These are phyloP conservation scores for Penicillium sp. DNA, from an alignment of 2,329 filamentous ascomycete species.

Conservation along the genomic window DNA sequence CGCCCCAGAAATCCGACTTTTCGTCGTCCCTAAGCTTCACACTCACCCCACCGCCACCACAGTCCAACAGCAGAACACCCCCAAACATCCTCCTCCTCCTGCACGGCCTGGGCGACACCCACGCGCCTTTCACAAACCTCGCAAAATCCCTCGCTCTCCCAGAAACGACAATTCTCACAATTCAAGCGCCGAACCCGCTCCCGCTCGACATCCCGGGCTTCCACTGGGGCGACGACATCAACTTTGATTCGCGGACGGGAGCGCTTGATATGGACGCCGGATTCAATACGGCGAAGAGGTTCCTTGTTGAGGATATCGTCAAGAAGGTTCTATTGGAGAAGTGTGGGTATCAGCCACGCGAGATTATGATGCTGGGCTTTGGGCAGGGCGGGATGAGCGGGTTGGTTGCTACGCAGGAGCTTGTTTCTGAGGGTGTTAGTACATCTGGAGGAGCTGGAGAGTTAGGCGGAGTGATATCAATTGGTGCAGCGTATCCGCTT, in stretches of 20 bases:
- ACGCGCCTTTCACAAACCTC: slow-evolving; percentile 70
- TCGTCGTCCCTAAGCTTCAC: slow-evolving; percentile 48
- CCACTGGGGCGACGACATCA: slow-evolving; percentile 73
- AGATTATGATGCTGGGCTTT: slow-evolving; percentile 69
- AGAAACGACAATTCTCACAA: slow-evolving; percentile 74
- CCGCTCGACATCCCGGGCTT: slow-evolving; percentile 71
- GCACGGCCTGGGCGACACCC: slow-evolving; percentile 81
- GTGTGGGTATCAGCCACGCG: slow-evolving; percentile 64
- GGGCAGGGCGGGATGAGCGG: slow-evolving; percentile 70
- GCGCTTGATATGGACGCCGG: slow-evolving; percentile 67
- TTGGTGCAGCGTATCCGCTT: slow-evolving; percentile 48
- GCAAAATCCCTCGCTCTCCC: slow-evolving; percentile 73
- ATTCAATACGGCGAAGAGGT: slow-evolving; percentile 55
- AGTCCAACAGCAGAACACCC: slow-evolving; percentile 55
- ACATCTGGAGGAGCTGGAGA: slow-evolving; percentile 18
- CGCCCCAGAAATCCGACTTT: slow-evolving; percentile 53
- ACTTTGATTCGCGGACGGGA: slow-evolving; percentile 56
- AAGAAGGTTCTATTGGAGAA: slow-evolving; percentile 56
- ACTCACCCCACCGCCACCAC: slow-evolving; percentile 45
- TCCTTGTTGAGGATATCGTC: slow-evolving; percentile 60
- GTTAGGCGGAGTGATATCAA: slow-evolving; percentile 46
- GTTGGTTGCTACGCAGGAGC: slow-evolving; percentile 58
- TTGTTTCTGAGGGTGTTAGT: slow-evolving; percentile 30
- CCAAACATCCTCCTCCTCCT: slow-evolving; percentile 80
- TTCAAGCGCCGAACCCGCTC: slow-evolving; percentile 72